phyloP scores from a whole-genome alignment of 1,284 basidiomycete genomes.

The Marasmius tenuissimus region DNA sequence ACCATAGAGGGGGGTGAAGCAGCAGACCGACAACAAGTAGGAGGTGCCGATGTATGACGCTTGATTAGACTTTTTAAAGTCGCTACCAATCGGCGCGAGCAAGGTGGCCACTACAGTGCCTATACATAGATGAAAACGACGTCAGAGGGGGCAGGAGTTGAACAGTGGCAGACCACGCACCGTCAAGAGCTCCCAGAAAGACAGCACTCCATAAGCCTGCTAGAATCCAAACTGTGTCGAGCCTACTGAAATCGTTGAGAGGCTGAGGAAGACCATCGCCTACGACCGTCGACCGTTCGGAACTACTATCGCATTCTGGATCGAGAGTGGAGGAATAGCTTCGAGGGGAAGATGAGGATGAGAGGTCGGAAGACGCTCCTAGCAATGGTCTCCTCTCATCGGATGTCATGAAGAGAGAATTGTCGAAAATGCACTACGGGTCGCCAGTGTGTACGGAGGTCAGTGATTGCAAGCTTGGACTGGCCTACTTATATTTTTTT shows the following conservation, averaged over 20 bases:
- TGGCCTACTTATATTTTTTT: neutral
- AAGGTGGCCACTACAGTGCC: constrained; percentile 80
- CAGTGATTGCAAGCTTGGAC: neutral
- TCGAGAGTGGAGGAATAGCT: constrained; percentile 43
- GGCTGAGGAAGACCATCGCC: constrained; percentile 23
- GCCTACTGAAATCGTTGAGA: constrained; percentile 46
- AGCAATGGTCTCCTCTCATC: constrained; percentile 44
- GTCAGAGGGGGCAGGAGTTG: constrained; percentile 3
- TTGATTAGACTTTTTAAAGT: constrained; percentile 76
- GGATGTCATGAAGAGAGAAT: constrained; percentile 21
- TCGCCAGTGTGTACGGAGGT: neutral
- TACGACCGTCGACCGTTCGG: constrained; percentile 23
- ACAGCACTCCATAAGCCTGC: constrained; percentile 77
- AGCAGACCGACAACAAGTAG: constrained; percentile 86
- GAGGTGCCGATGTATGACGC: constrained; percentile 87
- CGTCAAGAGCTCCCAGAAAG: constrained; percentile 81
- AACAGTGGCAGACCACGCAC: constrained; percentile 33
- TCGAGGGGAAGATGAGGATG: constrained; percentile 24
- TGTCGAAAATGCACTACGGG: constrained; percentile 39
- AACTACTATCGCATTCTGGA: constrained; percentile 33
- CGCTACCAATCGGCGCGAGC: constrained; percentile 75
- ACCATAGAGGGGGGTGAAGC: constrained; percentile 90
- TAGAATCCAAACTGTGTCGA: constrained; percentile 67
- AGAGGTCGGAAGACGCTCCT: constrained; percentile 19
- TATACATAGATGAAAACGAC: constrained; percentile 27